phyloP scores from a whole-genome alignment of 371 early-diverging fungal genomes.

The Mortierella sp. region DNA sequence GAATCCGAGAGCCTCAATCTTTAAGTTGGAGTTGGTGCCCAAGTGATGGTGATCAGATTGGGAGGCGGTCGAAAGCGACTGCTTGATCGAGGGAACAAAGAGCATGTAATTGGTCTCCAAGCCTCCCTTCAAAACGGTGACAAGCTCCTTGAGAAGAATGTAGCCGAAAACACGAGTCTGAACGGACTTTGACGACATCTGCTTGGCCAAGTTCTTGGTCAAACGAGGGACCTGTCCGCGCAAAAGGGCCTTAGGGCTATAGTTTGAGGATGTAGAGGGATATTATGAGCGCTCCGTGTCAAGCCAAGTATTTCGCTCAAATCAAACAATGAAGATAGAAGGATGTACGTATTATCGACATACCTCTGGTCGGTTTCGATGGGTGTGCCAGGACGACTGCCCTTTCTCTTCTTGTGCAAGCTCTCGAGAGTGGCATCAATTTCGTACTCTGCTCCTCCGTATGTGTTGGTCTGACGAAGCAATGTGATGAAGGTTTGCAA shows the following conservation, averaged over 20 bases:
- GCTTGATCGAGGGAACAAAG: constrained; percentile 81
- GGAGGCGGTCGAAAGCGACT: constrained; percentile 67
- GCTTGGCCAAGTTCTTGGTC: constrained; percentile 77
- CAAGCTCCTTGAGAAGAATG: constrained; percentile 79
- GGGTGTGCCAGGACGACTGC: constrained; percentile 58
- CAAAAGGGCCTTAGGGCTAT: constrained; percentile 69
- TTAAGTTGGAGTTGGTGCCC: constrained; percentile 83
- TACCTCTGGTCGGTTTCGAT: constrained; percentile 63
- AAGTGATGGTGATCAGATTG: constrained; percentile 64
- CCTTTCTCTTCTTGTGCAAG: constrained; percentile 51
- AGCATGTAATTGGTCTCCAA: constrained; percentile 73
- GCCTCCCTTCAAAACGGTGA: constrained; percentile 80
- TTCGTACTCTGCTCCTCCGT: constrained; percentile 58
- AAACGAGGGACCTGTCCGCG: constrained; percentile 74
- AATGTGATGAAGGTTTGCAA: constrained; percentile 82
- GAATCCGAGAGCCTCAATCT: constrained; percentile 86
- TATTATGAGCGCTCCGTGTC: background rate
- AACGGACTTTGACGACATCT: constrained; percentile 79
- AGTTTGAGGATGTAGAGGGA: background rate
- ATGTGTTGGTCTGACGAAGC: constrained; percentile 79
- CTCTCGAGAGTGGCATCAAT: constrained; percentile 40
- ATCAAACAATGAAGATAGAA: background rate
- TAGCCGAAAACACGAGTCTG: constrained; percentile 85
- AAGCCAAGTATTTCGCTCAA: background rate
- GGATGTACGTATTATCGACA: background rate